Evolutionary conservation across 768 basidiomycete species (phyloP).

Genomic region (Strobilomyces confusus): DNA sequence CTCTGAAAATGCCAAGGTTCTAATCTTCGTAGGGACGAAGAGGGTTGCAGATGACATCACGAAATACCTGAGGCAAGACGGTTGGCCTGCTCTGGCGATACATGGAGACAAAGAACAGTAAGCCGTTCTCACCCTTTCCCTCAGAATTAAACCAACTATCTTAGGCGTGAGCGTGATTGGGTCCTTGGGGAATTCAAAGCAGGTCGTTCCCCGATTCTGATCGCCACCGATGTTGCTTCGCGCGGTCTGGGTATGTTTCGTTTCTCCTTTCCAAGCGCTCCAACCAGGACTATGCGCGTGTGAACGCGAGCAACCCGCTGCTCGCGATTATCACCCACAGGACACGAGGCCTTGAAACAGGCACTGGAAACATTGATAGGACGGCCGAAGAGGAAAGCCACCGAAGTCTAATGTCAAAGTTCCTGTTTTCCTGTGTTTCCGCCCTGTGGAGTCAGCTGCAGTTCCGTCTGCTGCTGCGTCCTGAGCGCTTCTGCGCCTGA

Average conservation of each 20-base stretch:
- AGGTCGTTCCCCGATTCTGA: constrained; percentile 93
- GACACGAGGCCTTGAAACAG: constrained; percentile 21
- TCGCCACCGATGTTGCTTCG: constrained; percentile 98
- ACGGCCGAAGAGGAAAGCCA: too few relatives aligned
- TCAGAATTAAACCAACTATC: background rate
- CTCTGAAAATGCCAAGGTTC: constrained; percentile 94
- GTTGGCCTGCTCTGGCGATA: constrained; percentile 99
- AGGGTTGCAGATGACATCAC: constrained; percentile 98
- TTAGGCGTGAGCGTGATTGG: constrained; percentile 97
- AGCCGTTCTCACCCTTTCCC: constrained; percentile 28
- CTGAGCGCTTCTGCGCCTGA: constrained; percentile 32
- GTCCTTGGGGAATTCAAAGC: constrained; percentile 98
- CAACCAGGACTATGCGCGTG: constrained; percentile 30
- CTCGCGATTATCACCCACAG: constrained; percentile 26
- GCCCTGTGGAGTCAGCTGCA: constrained; percentile 17
- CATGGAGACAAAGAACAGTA: constrained; percentile 99
- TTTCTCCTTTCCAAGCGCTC: constrained; percentile 35
- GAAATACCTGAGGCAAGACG: constrained; percentile 95
- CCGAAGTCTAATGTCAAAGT: too few relatives aligned
- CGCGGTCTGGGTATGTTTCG: constrained; percentile 96
- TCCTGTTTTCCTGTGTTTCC: constrained; percentile 24
- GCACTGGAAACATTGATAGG: too few relatives aligned
- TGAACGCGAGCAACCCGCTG: constrained; percentile 28
- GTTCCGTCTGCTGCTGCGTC: constrained; percentile 21
- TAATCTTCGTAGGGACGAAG: constrained; percentile 98